Conservation (phyloP, 129 eudicot genomes). For the Oenanthe sinensis region DNA sequence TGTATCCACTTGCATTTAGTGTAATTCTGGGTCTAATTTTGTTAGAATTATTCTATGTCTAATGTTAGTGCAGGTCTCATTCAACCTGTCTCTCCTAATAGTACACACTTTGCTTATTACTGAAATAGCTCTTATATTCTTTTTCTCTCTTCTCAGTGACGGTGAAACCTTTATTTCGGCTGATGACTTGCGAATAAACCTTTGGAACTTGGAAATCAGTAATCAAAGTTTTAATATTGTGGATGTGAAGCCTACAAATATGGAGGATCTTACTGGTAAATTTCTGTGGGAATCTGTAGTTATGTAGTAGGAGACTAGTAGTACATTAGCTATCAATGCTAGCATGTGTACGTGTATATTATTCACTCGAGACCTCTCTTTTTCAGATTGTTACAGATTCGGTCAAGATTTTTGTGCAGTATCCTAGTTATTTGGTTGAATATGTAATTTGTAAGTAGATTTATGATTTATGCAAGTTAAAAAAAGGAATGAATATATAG, state of each 20-base stretch:
- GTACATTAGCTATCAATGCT: background rate
- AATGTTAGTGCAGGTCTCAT: background rate
- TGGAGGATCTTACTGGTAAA: slow-evolving; percentile 98
- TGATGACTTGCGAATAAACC: slow-evolving; percentile 96
- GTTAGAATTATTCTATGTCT: background rate
- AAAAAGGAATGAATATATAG: background rate
- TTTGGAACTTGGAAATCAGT: slow-evolving; percentile 98
- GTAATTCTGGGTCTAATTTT: background rate
- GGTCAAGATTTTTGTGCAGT: background rate
- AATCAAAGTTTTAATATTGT: slow-evolving; percentile 98
- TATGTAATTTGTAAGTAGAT: background rate
- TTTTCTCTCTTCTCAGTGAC: slow-evolving; percentile 42
- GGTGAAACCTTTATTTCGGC: slow-evolving; percentile 98
- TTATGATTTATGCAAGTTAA: background rate
- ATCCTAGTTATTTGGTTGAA: background rate
- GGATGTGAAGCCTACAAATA: slow-evolving; percentile 94
- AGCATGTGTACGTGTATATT: background rate
- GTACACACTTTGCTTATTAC: background rate
- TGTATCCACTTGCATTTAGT: background rate
- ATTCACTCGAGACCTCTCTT: background rate
- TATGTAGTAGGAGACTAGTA: slow-evolving; percentile 2
- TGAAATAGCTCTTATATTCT: background rate
- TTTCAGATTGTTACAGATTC: background rate
- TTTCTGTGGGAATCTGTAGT: background rate
- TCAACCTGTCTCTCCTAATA: background rate